A percentile compares a stretch with the other conserved stretches of the same genome.
Evolutionary conservation across 1,284 basidiomycete genomes (phyloP).

Genomic region (Pseudozyma pruni): DNA sequence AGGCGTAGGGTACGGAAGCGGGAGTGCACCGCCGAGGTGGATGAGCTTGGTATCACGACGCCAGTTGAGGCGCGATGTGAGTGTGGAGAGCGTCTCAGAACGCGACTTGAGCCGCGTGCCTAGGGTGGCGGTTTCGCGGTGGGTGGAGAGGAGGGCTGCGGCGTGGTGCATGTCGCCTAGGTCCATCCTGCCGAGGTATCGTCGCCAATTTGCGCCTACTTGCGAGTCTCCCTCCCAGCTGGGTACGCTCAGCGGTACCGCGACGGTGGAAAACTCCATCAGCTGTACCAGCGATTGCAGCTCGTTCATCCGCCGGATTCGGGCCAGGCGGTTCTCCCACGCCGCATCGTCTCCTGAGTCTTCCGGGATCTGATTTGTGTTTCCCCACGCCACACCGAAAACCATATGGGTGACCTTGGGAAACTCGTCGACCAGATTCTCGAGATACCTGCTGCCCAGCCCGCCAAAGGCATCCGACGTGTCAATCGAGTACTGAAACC

Average conservation of each 20-base stretch:
- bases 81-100: slow-evolving; percentile 41
- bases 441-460: slow-evolving; percentile 45
- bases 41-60: slow-evolving; percentile 59
- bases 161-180: slow-evolving; percentile 48
- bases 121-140: slow-evolving; percentile 63
- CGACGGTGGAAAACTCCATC: slow-evolving; percentile 46
- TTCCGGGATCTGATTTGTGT: slow-evolving; percentile 9
- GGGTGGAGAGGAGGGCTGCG: slow-evolving; percentile 53
- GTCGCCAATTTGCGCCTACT: slow-evolving; percentile 26
- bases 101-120: slow-evolving; percentile 41
- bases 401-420: slow-evolving; percentile 53
- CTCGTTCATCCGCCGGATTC: slow-evolving; percentile 55
- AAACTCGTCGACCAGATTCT: slow-evolving; percentile 57
- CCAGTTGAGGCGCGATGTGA: slow-evolving; percentile 60
- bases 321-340: slow-evolving; percentile 27
- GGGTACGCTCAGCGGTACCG: slow-evolving; percentile 41
- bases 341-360: slow-evolving; percentile 6
- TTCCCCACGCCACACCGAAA: slow-evolving; percentile 46
- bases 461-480: slow-evolving; percentile 60
- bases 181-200: slow-evolving; percentile 23
- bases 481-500: slow-evolving; percentile 53
- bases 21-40: slow-evolving; percentile 57
- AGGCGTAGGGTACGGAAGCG: slow-evolving; percentile 52
- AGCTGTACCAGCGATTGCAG: slow-evolving; percentile 40
- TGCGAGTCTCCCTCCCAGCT: slow-evolving; percentile 10